Base-by-base conservation (phyloP, 192 early-diverging fungal genomes). In the Diversispora epigaea region DNA sequence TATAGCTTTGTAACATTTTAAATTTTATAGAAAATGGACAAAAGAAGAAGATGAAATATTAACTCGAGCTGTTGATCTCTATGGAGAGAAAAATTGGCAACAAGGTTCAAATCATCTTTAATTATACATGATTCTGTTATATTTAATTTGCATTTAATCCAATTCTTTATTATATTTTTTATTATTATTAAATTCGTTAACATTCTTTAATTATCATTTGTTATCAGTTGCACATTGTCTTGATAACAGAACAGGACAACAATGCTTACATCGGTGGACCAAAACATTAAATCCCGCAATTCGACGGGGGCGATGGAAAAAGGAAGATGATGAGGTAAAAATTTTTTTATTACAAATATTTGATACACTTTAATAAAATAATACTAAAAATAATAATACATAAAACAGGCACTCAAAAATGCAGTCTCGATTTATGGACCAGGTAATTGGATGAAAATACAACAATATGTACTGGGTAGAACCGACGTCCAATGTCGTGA, bases 401-500 rank as follows among this genome's bases (percentile, higher is more conserved):
- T 46, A 17, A 54, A 54, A 52, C 15, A 69, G 7, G 87, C 89
- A 17, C 78, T 94, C 39, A 83, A 81, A 60, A 83, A 85, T 3
- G 89, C 91, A 3, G 84, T 91, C 17, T 77, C 81, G 3, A 78
- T 93, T 17, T 93, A 90, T 70, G 92, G 92, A 40, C 80, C 77
- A 9, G 86, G 86, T 9, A 83, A 89, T 60, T 94, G 92, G 92
- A 80, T 80, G n/a, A 89, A 88, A 61, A 82, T 94, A 46, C 86
- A 88, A 69, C 84, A 89, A 75, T 86, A 91, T 69, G 86, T 93
- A 25, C 87, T 82, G 3, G 90, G 90, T 12, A 80, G 91, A 64
- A 94, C 91, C 0, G 92, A 94, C 76, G 86, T 91, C 49, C 89
- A 94, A 73, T 93, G 91, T 65, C 84, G 92, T 60, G 92, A 94